Evolutionary conservation across 495 filamentous ascomycete genomes (phyloP).

Genomic region (Xylaria bambusicola): DNA sequence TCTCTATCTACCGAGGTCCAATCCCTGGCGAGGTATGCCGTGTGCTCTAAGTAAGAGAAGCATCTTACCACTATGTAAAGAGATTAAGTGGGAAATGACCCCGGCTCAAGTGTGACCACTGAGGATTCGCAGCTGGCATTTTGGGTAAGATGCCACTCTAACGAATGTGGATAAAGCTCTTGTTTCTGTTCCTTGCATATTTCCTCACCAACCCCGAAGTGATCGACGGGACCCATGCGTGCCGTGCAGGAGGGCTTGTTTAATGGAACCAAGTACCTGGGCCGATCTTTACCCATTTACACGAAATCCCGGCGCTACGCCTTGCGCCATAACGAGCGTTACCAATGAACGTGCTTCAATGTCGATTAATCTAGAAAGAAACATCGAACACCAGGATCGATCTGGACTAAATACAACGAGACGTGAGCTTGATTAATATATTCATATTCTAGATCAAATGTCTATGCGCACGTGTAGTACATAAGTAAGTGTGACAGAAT

Average conservation of each 20-base stretch:
- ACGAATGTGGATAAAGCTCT: background rate
- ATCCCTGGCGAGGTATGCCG: background rate
- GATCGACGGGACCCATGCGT: slow-evolving; percentile 7
- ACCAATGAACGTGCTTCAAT: background rate
- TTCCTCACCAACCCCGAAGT: background rate
- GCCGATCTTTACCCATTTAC: background rate
- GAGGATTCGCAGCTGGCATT: slow-evolving; percentile 7
- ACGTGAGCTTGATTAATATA: too few relatives aligned
- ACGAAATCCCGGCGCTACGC: background rate
- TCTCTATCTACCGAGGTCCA: background rate
- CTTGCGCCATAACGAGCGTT: too few relatives aligned
- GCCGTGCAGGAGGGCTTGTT: slow-evolving; percentile 7
- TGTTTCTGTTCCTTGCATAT: slow-evolving; percentile 14
- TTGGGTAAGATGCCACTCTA: background rate
- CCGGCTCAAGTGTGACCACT: slow-evolving; percentile 1
- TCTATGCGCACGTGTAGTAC: too few relatives aligned
- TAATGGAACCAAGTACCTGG: slow-evolving; percentile 1
- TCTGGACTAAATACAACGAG: background rate
- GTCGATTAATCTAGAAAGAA: background rate
- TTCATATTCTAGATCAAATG: too few relatives aligned
- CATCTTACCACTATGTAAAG: background rate
- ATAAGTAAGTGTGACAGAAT: too few relatives aligned
- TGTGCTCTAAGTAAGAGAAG: background rate
- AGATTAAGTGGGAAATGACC: slow-evolving; percentile 9
- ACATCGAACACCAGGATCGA: background rate